A percentile compares a stretch with the other conserved stretches of the same genome.
Evolutionary conservation across 2,329 filamentous ascomycete species (phyloP).

Genomic region (Penicillium polonicum): DNA sequence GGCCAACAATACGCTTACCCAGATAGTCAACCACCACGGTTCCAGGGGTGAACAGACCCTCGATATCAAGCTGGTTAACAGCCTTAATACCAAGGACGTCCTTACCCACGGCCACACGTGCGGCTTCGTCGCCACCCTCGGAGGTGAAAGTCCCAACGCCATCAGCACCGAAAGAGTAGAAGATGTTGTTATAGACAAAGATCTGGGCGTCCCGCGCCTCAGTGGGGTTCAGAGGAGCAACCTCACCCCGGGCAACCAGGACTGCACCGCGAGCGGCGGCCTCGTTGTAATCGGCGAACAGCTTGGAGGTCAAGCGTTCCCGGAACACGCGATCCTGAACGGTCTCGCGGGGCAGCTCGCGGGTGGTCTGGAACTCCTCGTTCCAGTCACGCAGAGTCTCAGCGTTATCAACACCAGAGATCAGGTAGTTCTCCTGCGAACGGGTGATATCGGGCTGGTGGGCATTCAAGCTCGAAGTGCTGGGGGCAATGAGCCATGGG

Average conservation of each 20-base stretch:
- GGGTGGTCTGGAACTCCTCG: conserved; percentile 95
- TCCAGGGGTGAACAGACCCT: conserved; percentile 89
- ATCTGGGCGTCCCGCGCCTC: conserved; percentile 93
- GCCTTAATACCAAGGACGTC: conserved; percentile 91
- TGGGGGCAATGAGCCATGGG: conserved; percentile 81
- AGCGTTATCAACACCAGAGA: conserved; percentile 87
- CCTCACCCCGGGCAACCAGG: conserved; percentile 86
- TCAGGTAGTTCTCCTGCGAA: conserved; percentile 87
- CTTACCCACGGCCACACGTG: conserved; percentile 92
- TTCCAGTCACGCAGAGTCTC: conserved; percentile 98
- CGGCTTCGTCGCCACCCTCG: conserved; percentile 94
- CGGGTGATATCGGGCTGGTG: conserved; percentile 84
- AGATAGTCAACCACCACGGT: conserved; percentile 97
- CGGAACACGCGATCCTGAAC: conserved; percentile 96
- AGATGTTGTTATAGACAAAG: conserved; percentile 99
- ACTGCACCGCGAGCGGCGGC: conserved; percentile 89
- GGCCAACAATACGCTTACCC: conserved; percentile 93
- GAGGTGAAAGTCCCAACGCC: conserved; percentile 95
- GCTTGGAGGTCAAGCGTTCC: conserved; percentile 87
- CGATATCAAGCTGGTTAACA: conserved; percentile 95
- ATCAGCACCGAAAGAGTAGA: conserved; percentile 97
- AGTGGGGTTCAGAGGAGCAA: conserved; percentile 90
- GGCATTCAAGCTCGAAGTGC: conserved; percentile 59
- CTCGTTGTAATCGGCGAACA: conserved; percentile 97
- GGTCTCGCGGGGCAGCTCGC: conserved; percentile 87